Percentiles rank a stretch among this genome's conserved stretches.
phyloP scores from a whole-genome alignment of 495 filamentous ascomycete genomes.

The Daldinia concentrica region DNA sequence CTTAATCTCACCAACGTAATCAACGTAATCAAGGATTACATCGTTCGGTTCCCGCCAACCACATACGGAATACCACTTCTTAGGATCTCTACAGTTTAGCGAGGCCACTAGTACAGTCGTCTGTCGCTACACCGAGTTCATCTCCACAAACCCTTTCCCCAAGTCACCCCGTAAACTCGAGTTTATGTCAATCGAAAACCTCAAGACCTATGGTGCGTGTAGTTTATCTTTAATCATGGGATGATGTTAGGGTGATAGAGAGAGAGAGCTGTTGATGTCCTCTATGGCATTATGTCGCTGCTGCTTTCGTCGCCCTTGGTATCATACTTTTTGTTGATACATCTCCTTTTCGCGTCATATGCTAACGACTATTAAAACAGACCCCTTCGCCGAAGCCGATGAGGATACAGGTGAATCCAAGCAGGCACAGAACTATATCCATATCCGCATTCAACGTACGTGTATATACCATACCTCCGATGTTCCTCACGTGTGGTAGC shows the following conservation, averaged over 20 bases:
- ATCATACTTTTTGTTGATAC: conserved; percentile 21
- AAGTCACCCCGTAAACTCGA: conserved; percentile 63
- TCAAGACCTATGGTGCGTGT: conserved; percentile 96
- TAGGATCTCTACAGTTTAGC: conserved; percentile 43
- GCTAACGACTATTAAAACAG: conserved; percentile 56
- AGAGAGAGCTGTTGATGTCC: neutral
- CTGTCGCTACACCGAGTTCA: conserved; percentile 54
- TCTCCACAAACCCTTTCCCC: conserved; percentile 54
- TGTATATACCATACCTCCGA: conserved; percentile 40
- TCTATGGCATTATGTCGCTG: neutral
- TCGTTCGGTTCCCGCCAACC: conserved; percentile 20
- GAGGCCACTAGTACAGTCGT: conserved; percentile 50
- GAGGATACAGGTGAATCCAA: conserved; percentile 95
- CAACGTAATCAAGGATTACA: conserved; percentile 10
- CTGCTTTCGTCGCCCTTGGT: neutral
- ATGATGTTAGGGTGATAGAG: neutral
- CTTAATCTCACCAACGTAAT: conserved; percentile 20
- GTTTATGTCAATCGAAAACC: conserved; percentile 99
- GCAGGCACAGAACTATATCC: conserved; percentile 94
- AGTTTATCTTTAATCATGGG: conserved; percentile 36
- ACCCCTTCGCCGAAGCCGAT: conserved; percentile 99
- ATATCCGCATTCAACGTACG: conserved; percentile 99
- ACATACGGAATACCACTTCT: conserved; percentile 10
- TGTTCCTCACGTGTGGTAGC: conserved; percentile 9
- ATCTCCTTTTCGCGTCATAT: conserved; percentile 1